A percentile compares a stretch with the other conserved stretches of the same genome.
phyloP scores from a whole-genome alignment of 176 grass and related monocot species.

The Triticum aestivum region IWGSC_CS_RefSeq_v2.1 NC_057807.1:501252348-501252847 shows the following conservation, averaged over 20 bases:
- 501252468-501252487: background rate
- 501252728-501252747: no score
- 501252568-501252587: background rate
- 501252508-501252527: background rate
- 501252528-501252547: background rate
- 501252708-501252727: background rate
- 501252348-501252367: no score
- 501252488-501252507: background rate
- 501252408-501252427: no score
- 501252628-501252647: background rate
- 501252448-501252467: no score
- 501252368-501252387: no score
- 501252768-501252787: no score
- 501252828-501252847: background rate
- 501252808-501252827: background rate
- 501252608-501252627: background rate
- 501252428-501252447: no score
- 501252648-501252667: background rate
- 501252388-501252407: no score
- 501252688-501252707: background rate
- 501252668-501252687: background rate
- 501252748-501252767: no score
- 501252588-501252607: background rate
- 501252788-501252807: no score
- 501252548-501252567: background rate